Base-by-base conservation (phyloP, 305 asterid genomes). In the Fraxinus latifolia region DNA sequence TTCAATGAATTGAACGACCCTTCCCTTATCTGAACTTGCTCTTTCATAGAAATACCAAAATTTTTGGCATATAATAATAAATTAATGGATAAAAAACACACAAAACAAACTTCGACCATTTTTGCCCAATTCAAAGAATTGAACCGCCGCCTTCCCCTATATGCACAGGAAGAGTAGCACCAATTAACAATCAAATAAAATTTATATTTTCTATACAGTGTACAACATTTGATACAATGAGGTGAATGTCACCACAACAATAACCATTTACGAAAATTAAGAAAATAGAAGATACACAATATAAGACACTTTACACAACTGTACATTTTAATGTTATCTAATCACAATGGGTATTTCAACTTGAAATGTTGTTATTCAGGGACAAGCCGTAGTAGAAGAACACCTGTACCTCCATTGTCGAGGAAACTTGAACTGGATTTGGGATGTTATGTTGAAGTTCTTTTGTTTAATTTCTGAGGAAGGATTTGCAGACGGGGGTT, bases 401-500 rank as follows among this genome's bases (percentile, higher is more conserved):
- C 87, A 15, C 89, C 37, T 9, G 83, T 83, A 14, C 91, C 88
- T 74, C 88, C 89, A 39, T 76, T 74, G 36, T 83, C 85, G 33
- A 79, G 76, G 77, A 85, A 80, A 81, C 83, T 88, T 65, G 90
- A 87, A 74, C 82, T 32, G 50, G 88, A 80, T 68, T 82, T 85
- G 14, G 81, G 8, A 71, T 7, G 75, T 77, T 82, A 80, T 0
- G 17, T 83, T 3, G 31, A 83, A 80, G 87, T 80, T 87, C 85
- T 88, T 87, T 71, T 91, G 47, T 58, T 85, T 8, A 92, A 78
- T 81, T 90, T 94, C 85, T 87, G 97, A 19, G 99, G 98, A 84
- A 96, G 98, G 86, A 96, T 96, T 78, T 96, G 99, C 58, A 96
- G 85, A 82, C 98, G 87, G 3, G 98, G 99, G 83, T 92, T 92